Evolutionary conservation across 768 basidiomycete species (phyloP), one percentile per base, ranked within the genome.

Genomic region (Galerina marginata): DNA sequence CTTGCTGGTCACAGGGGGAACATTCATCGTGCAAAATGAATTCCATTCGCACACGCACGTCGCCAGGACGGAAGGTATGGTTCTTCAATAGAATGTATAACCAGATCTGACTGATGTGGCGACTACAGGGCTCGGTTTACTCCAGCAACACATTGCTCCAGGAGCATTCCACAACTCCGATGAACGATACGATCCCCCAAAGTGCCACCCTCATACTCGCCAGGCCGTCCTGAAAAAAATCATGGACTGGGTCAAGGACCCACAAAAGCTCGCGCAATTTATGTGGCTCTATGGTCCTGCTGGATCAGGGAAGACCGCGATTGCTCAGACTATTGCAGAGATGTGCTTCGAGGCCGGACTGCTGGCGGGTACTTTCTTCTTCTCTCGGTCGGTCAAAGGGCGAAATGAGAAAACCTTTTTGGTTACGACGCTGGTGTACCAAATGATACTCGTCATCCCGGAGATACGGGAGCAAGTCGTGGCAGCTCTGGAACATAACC

Each of bases 261-360:
- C 3, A 3, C 23, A 49, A 7, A 45, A 54, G 38, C 2, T 37
- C n/a, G 48, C 47, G 14, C 23, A 39, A 9, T 45, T 69, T 37
- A 59, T 67, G 48, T 69, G 66, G 68, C 38, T 69, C 0, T 59
- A 56, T 29, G 68, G 66, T 14, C 63, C 66, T 1, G 65, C 68
- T 12, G 68, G 68, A 5, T 54, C 66, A 0, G 68, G 68, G 1
- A 69, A 69, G 52, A 65, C 68, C 0, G 65, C 66, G 5, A 65
- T 69, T 9, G 66, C 66, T 5, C 64, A 67, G 37, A 64, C 64
- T 10, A 62, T 66, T 2, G 56, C 66, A 1, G 69, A 70, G 48
- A 40, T 48, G 12, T 65, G 59, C 55, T 44, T 60, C 2, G 40
- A 54, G 2, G 15, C 14, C 9, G 40, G 47, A 14, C 45, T 7